A percentile compares a stretch with the other conserved stretches of the same genome.
phyloP scores from a whole-genome alignment of 2,329 filamentous ascomycete genomes.

The Pseudocercospora pini-densiflorae region DNA sequence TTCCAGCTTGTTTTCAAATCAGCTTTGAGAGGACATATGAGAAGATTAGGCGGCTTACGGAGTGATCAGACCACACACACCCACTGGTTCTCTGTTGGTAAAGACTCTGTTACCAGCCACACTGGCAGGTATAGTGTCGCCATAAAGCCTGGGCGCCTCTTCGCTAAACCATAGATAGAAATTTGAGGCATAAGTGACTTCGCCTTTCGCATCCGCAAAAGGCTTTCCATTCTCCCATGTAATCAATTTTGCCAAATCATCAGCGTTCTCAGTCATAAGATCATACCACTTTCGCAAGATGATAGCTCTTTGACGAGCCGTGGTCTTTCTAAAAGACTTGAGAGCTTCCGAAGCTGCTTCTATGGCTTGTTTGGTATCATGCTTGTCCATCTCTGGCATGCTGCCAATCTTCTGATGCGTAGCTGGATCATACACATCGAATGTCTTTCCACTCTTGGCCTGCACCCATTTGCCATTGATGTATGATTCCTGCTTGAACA shows the following conservation, averaged over 20 bases:
- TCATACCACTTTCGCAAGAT: conserved; percentile 82
- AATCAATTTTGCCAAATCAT: conserved; percentile 81
- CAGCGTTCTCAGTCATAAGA: conserved; percentile 75
- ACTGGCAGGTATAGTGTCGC: conserved; percentile 73
- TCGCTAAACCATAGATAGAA: conserved; percentile 85
- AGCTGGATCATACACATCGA: conserved; percentile 86
- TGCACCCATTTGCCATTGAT: conserved; percentile 92
- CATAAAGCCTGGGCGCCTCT: conserved; percentile 74
- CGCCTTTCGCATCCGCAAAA: conserved; percentile 72
- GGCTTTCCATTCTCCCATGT: conserved; percentile 93
- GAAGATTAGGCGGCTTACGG: conserved; percentile 52
- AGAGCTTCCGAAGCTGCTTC: conserved; percentile 79
- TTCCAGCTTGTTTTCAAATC: conserved; percentile 66
- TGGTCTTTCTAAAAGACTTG: conserved; percentile 69
- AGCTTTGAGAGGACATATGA: neutral
- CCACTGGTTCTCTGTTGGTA: conserved; percentile 82
- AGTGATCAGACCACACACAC: conserved; percentile 81
- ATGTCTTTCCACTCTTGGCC: conserved; percentile 86
- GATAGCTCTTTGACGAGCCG: conserved; percentile 74
- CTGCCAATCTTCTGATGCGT: conserved; percentile 80
- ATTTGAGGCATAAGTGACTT: conserved; percentile 72
- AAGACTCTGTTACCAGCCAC: conserved; percentile 74
- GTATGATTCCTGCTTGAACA: conserved; percentile 84
- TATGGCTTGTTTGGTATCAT: conserved; percentile 82
- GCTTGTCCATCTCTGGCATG: conserved; percentile 79